These are phyloP conservation scores for Cladosporium oxysporum DNA, from an alignment of 2,329 filamentous ascomycete genomes.

Conservation along the genomic window DNA sequence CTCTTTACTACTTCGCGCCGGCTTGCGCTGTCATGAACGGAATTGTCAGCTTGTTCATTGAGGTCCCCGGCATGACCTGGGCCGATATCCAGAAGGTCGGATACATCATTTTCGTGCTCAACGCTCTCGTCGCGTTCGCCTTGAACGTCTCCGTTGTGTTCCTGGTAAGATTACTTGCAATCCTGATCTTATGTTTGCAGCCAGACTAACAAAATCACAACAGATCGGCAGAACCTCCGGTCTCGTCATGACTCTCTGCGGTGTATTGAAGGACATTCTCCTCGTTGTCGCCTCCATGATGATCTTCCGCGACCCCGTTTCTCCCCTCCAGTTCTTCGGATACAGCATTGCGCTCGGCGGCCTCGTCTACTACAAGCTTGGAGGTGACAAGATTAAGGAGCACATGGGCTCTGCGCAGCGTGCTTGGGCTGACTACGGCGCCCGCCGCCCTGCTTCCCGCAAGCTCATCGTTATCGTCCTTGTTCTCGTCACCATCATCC, in stretches of 20 bases:
- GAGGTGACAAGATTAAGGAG: conserved; percentile 78
- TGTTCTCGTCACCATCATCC: conserved; percentile 64
- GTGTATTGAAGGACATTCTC: conserved; percentile 85
- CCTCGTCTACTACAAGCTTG: conserved; percentile 85
- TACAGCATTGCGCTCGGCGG: conserved; percentile 78
- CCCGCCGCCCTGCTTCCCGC: conserved; percentile 72
- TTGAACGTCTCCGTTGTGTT: conserved; percentile 86
- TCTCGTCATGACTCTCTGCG: conserved; percentile 81
- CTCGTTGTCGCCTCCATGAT: conserved; percentile 78
- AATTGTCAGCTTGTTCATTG: conserved; percentile 70
- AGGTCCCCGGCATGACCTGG: conserved; percentile 69
- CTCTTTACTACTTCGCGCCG: conserved; percentile 86
- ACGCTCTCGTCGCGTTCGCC: conserved; percentile 76
- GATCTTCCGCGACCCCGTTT: conserved; percentile 77
- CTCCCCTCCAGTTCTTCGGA: conserved; percentile 76
- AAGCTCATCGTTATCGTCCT: conserved; percentile 73
- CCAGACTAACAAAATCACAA: background rate
- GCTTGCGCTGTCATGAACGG: conserved; percentile 83
- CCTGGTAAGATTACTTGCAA: conserved; percentile 62
- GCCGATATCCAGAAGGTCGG: conserved; percentile 73
- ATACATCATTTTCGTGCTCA: conserved; percentile 69
- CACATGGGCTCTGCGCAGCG: conserved; percentile 72
- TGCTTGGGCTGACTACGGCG: conserved; percentile 84
- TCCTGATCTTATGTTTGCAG: background rate
- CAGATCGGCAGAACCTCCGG: conserved; percentile 87